Evolutionary conservation across 1,284 basidiomycete genomes (phyloP), one percentile per base, ranked within the genome.

Genomic region (Amylostereum areolatum): DNA sequence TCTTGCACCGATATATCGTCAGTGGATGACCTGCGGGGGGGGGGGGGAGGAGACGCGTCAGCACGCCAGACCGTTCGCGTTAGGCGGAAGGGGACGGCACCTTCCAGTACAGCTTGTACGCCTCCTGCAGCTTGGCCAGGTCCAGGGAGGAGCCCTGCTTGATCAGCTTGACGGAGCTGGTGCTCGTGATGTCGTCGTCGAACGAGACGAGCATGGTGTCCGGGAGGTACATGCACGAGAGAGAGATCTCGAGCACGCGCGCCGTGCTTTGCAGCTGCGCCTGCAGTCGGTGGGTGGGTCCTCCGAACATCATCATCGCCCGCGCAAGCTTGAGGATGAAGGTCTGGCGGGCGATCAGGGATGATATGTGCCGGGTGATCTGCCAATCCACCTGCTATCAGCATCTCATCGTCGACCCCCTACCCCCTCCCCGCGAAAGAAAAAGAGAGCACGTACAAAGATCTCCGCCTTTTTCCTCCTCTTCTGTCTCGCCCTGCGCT

Each of bases 231-330:
- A 96, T 80, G 68, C 89, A 89, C 56, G 84, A 89, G 55, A 90
- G 77, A 60, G 87, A 79, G 58, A 95, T 77, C 59, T 95, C 92
- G 40, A 97, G 78, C 18, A 95, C 91, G 4, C 79, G 79, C 12
- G 87, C 92, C 2, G 92, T 93, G 28, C 87, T 83, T 65, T 89
- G 85, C 57, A 96, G 86, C 65, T 95, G 92, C 4, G 89, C 80
- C 61, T 88, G 89, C 42, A 96, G 77, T 43, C 92, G 83, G 66
- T 96, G 92, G 2, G 86, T 83, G n/a, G 93, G 92, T 2, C 85
- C 89, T 35, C 92, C 92, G 57, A 94, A 96, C 91, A 94, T 94
- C 91, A 96, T 95, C 73, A 97, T 80, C 6, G 91, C 85, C 40
- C 93, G 80, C 11, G 88, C 80, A 36, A 96, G 79, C 72, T 96